phyloP scores from a whole-genome alignment of 163 green algal genomes.

The Chlorella variabilis region DNA sequence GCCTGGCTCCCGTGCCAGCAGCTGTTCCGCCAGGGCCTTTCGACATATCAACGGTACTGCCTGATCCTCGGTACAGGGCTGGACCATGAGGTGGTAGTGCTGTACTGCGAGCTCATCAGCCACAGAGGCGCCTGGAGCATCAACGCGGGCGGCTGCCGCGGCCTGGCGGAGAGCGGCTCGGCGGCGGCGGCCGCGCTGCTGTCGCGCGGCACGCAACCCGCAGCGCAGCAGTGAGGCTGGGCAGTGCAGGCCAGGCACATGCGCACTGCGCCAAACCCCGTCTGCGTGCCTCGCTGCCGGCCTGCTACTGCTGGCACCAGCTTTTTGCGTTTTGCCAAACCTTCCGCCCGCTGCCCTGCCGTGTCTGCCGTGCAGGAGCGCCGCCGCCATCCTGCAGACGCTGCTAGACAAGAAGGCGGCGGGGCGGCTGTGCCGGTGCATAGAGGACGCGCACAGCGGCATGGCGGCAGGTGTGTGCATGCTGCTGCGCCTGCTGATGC shows the following conservation, averaged over 20 bases:
- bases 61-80: no score
- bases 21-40: no score
- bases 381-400: slow-evolving; percentile 28
- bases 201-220: not conserved
- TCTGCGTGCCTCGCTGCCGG: not conserved
- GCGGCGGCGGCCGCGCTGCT: slow-evolving; percentile 2
- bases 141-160: not conserved
- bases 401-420: slow-evolving; percentile 43
- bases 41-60: no score
- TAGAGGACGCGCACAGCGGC: slow-evolving; percentile 60
- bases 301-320: not conserved
- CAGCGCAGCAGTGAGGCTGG: slow-evolving; percentile 3
- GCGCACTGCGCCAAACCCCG: not conserved
- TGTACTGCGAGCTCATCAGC: slow-evolving; percentile 56
- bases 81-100: slow-evolving; percentile 50
- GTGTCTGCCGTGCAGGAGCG: slow-evolving; percentile 17
- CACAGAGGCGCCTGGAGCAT: slow-evolving; percentile 47
- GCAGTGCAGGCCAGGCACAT: no score
- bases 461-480: slow-evolving; percentile 17
- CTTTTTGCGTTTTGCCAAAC: no score
- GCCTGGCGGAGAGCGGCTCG: not conserved
- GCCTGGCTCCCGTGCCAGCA: no score
- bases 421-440: slow-evolving; percentile 58
- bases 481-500: no score
- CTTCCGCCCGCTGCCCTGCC: no score